Base-by-base conservation (phyloP, 2,329 filamentous ascomycete species). In the Neurospora sp. region DNA sequence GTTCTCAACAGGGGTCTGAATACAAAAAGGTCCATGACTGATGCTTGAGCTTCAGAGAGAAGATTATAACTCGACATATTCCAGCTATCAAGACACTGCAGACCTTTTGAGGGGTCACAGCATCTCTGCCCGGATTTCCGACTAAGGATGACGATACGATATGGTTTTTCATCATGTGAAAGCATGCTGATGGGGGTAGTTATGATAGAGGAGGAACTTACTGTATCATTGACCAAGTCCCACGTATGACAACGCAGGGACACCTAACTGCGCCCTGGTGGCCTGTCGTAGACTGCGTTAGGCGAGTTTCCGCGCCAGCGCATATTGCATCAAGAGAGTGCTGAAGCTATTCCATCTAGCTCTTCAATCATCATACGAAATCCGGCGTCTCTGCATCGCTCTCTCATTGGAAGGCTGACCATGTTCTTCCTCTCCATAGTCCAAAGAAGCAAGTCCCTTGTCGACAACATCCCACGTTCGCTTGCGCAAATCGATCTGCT, bases 121-220 rank as follows among this genome's bases (percentile, higher is more conserved):
- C 67, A 23, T 66, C 62, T 57, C 70, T 17, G 15, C 40, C 73
- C 71, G 73, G 82, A 82, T 80, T 82, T 96, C 89, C 87, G 93
- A 85, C 92, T 96, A 96, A 96, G 93, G 93, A 97, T 96, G 93
- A 96, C 92, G 91, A 93, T 94, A 93, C 86, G 82, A 86, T 69
- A 82, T 80, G 37, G 41, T 80, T 84, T 93, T 89, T 96, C 93
- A 95, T 96, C 93, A 95, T 91, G 77, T 74, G 37, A 68, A 66
- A 69, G 67, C 43, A 52, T 66, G 41, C 39, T 65, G 52, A 52
- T 69, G 57, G 65, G 5, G 23, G 67, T 66, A 66, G 36, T 17
- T 69, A 65, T 66, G 33, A 4, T 8, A 52, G 19, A 28, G 3
- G 23, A 19, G 37, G 5, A 19, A 73, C 72, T 72, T 72, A 75